These are phyloP conservation scores for Leccinum subatratum DNA, from an alignment of 1,284 basidiomycete genomes.

Conservation along the genomic window DNA sequence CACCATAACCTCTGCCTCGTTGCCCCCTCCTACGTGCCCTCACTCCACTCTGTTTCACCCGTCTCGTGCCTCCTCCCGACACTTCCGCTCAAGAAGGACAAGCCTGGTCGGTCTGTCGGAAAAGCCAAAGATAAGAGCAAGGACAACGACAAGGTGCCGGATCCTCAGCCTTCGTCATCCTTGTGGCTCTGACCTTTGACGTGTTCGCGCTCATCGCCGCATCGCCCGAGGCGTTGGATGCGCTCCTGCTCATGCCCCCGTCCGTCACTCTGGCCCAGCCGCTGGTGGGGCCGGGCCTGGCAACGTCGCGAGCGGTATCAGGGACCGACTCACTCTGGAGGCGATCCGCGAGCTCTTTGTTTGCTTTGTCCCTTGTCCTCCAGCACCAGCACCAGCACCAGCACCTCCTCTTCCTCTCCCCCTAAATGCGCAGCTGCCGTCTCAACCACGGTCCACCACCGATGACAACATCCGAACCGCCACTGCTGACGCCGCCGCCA, in stretches of 20 bases:
- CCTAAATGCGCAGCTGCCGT: background rate
- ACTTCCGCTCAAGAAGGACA: conserved; percentile 9
- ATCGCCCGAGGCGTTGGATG: conserved; percentile 21
- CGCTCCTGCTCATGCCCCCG: too few relatives aligned
- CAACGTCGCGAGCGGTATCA: conserved; percentile 14
- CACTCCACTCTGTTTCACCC: conserved; percentile 20
- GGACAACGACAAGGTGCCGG: background rate
- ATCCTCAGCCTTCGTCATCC: background rate
- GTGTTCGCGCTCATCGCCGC: conserved; percentile 22
- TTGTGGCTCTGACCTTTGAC: too few relatives aligned
- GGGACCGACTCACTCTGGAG: conserved; percentile 26
- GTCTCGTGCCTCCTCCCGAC: conserved; percentile 13
- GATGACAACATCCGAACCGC: background rate
- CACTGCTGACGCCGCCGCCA: background rate
- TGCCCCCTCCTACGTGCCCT: conserved; percentile 25
- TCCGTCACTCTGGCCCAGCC: too few relatives aligned
- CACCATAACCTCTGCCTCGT: background rate
- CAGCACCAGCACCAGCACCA: background rate
- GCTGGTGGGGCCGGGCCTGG: background rate
- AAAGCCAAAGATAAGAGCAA: conserved; percentile 8
- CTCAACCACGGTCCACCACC: conserved; percentile 4
- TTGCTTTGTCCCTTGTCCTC: background rate
- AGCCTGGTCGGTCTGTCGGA: background rate
- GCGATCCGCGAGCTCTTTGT: conserved; percentile 24
- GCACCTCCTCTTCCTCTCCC: too few relatives aligned